Base-by-base conservation (phyloP, 108 stramenopile genomes). In the Stephanodiscus minutulus region DNA sequence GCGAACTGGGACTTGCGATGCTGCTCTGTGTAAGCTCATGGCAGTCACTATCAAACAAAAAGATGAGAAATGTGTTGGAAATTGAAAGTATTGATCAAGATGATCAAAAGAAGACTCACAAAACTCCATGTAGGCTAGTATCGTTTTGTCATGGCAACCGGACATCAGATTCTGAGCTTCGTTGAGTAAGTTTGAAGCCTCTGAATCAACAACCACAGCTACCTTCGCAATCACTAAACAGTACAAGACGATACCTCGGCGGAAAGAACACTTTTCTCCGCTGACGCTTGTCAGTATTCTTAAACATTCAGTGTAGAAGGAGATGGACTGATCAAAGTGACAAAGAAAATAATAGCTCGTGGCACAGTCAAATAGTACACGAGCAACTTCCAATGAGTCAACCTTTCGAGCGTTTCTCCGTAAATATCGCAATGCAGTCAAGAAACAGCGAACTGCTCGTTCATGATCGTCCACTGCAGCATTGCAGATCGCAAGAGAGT, bases 291-390 rank as follows among this genome's bases (percentile, higher is more conserved):
- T 68, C 24, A 77, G 59, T 31, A 83, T 83, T 7, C 74, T 65
- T 7, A 76, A 49, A 49, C 79, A 76, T 18, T 79, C 79, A 15
- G 22, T 35, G 70, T 74, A 83, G 50, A 58, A 74, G 5, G 64
- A 71, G 33, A 57, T 29, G 2, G 83, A 74, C 64, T 80, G 70
- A 13, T 76, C 75, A 48, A 76, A 83, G 29, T 83, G 75, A 36
- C 74, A 71, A 15, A 83, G 33, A 22, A 76, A 77, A 47, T 79
- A 83, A 39, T 83, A 83, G 69, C 79, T 75, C 15, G 70, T 65
- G 11, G 75, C 83, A 13, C 66, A 74, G 57, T 83, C 83, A 54
- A 80, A 80, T 7, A 79, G 56, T 28, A 81, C 68, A 27, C 74
- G 70, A 21, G 73, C 73, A 13, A 76, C 79, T 56, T 72, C 68